Evolutionary conservation across 2,329 filamentous ascomycete genomes (phyloP).

Genomic region (Cytospora leucostoma): DNA sequence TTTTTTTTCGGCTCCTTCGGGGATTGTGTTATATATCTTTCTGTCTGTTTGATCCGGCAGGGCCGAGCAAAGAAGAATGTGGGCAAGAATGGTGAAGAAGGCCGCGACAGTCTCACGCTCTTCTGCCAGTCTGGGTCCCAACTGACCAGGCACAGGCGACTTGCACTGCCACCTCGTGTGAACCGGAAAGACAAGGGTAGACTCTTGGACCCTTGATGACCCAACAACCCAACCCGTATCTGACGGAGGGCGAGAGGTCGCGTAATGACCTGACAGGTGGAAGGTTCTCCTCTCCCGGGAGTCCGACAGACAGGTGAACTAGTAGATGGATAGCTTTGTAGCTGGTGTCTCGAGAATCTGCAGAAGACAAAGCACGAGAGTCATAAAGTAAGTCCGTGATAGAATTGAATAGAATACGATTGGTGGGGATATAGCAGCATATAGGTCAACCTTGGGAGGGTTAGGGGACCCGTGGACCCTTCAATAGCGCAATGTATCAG

Average conservation of each 20-base stretch:
- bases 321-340: too few species aligned
- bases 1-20: too few species aligned
- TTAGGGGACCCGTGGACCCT: background rate
- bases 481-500: background rate
- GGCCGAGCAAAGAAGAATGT: background rate
- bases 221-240: too few species aligned
- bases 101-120: background rate
- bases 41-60: too few species aligned
- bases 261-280: background rate
- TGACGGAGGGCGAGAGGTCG: background rate
- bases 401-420: background rate
- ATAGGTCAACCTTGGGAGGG: background rate
- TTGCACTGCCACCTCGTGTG: background rate
- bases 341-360: background rate
- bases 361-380: too few species aligned
- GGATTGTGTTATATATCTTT: too few species aligned
- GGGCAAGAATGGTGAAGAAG: background rate
- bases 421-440: background rate
- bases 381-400: too few species aligned
- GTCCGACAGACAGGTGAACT: background rate
- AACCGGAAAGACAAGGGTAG: background rate
- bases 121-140: too few species aligned
- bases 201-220: background rate
- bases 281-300: background rate
- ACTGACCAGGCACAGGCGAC: background rate